Evolutionary conservation across 148 eudicot species (phyloP).

Genomic region (Vaccinium macrocarpon): DNA sequence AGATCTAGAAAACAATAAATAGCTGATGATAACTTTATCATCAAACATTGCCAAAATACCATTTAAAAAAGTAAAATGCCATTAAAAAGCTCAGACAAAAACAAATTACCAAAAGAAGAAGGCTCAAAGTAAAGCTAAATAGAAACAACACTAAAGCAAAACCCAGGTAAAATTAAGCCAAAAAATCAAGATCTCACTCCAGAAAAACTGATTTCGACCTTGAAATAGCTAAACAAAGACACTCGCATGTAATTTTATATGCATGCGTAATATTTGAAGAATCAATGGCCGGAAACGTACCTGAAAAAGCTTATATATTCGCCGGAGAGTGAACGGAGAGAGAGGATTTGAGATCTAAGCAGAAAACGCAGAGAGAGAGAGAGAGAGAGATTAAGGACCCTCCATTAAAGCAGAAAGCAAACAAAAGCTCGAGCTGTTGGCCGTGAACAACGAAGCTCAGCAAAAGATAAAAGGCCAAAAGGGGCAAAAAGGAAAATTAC

Average conservation of each 20-base stretch:
- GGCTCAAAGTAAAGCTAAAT: background rate
- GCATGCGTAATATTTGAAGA: background rate
- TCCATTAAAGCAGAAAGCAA: slow-evolving; percentile 55
- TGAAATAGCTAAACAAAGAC: background rate
- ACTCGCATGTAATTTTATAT: background rate
- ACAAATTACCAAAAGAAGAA: background rate
- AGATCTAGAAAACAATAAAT: slow-evolving; percentile 16
- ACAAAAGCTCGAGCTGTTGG: slow-evolving; percentile 31
- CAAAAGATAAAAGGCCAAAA: slow-evolving; percentile 20
- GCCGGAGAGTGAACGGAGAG: background rate
- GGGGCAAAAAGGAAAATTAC: slow-evolving; percentile 24
- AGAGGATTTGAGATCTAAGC: background rate
- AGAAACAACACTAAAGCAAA: background rate
- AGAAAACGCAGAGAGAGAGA: slow-evolving; percentile 11
- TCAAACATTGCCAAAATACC: background rate
- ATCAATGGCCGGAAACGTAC: background rate
- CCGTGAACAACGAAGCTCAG: slow-evolving; percentile 27
- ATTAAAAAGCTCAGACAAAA: background rate
- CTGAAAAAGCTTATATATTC: slow-evolving; percentile 4
- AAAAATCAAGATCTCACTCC: slow-evolving; percentile 17
- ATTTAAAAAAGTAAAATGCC: background rate
- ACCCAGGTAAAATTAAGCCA: background rate
- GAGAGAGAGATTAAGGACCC: slow-evolving; percentile 50
- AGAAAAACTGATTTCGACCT: background rate
- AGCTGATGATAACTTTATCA: background rate